A percentile compares a stretch with the other conserved stretches of the same genome.
Evolutionary conservation across 2,329 filamentous ascomycete genomes (phyloP).

Genomic region (Aspergillus persii): DNA sequence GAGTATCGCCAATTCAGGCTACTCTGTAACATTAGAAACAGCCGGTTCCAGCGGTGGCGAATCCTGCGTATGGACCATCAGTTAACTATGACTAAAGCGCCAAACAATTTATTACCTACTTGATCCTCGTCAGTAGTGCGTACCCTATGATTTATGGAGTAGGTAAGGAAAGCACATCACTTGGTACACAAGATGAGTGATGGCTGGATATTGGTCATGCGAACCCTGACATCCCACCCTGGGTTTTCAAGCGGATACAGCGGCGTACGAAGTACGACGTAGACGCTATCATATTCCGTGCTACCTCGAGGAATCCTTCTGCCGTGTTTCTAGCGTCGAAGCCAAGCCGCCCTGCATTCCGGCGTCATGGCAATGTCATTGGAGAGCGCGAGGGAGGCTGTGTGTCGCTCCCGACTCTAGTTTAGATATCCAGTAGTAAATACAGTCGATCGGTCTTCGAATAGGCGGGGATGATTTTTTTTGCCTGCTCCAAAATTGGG

Average conservation of each 20-base stretch:
- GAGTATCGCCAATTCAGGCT: background rate
- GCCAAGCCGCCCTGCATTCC: constrained; percentile 22
- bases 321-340: constrained; percentile 32
- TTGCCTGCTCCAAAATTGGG: background rate
- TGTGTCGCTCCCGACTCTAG: background rate
- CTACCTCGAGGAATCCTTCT: constrained; percentile 27
- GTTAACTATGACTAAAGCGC: background rate
- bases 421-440: too few species aligned
- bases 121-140: background rate
- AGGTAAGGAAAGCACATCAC: background rate
- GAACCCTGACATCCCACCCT: background rate
- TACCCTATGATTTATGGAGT: background rate
- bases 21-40: background rate
- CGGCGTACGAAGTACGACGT: constrained; percentile 12
- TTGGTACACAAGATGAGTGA: background rate
- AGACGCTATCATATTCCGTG: background rate
- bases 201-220: background rate
- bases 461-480: background rate
- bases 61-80: background rate
- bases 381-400: background rate
- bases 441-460: background rate
- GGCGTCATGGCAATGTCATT: background rate
- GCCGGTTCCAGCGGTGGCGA: background rate
- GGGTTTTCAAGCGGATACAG: constrained; percentile 5
- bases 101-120: background rate